These are phyloP conservation scores for Amphirosellinia nigrospora DNA, from an alignment of 495 filamentous ascomycete species.

Conservation along the genomic window DNA sequence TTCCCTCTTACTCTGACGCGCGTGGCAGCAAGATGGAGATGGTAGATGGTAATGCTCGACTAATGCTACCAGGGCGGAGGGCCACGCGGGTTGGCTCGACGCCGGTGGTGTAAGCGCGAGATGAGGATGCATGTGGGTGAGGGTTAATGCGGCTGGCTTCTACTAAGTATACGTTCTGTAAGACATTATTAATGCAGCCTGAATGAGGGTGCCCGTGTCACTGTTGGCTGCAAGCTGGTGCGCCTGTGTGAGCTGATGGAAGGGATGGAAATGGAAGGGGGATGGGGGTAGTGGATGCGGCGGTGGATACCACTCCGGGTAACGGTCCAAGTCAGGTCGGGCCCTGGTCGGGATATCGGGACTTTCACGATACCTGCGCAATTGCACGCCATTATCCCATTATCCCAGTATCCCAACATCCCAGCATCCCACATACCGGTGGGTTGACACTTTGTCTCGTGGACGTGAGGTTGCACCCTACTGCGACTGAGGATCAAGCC, in stretches of 20 bases:
- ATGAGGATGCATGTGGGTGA: constrained; percentile 19
- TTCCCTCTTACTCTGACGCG: not conserved
- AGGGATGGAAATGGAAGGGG: not conserved
- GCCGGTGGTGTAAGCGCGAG: constrained; percentile 9
- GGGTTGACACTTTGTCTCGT: not conserved
- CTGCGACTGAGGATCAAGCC: not conserved
- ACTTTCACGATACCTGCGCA: constrained; percentile 7
- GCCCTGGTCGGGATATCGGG: not conserved
- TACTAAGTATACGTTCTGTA: constrained; percentile 13
- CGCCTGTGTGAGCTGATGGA: not conserved
- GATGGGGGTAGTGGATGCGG: not conserved
- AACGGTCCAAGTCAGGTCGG: not conserved
- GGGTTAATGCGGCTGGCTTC: constrained; percentile 23
- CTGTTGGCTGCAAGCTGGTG: not conserved
- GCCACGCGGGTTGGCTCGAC: not conserved
- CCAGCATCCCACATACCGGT: not conserved
- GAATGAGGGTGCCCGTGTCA: not conserved
- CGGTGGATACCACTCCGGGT: constrained; percentile 17
- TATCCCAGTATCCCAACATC: too few species aligned
- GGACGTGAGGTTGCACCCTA: not conserved
- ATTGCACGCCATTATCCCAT: not conserved
- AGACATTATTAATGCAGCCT: constrained; percentile 28
- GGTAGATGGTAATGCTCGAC: not conserved
- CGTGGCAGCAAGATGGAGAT: not conserved
- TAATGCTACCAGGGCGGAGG: not conserved